These are phyloP conservation scores for Sphaerulina musiva DNA, from an alignment of 2,329 filamentous ascomycete species.

Conservation along the genomic window DNA sequence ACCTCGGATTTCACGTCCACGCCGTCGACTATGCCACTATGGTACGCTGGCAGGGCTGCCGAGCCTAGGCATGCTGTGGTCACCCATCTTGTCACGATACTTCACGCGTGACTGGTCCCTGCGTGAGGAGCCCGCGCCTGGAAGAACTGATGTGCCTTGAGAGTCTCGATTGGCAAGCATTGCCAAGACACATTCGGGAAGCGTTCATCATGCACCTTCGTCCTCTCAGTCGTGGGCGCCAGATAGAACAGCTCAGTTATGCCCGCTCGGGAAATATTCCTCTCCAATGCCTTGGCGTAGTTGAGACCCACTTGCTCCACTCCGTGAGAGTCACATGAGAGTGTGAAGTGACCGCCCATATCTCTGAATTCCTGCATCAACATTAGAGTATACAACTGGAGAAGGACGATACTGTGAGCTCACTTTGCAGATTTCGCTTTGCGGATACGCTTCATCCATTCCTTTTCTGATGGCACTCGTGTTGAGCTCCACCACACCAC, in stretches of 20 bases:
- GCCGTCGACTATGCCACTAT: too few species aligned
- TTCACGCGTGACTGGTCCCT: background rate
- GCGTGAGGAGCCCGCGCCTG: background rate
- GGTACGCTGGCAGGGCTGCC: too few species aligned
- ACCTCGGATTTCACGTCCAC: too few species aligned
- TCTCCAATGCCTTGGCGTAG: conserved; percentile 45
- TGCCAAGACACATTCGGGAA: conserved; percentile 30
- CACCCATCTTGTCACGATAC: background rate
- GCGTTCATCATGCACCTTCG: conserved; percentile 28
- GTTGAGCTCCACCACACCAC: conserved; percentile 84
- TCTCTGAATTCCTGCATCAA: conserved; percentile 57
- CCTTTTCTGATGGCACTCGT: conserved; percentile 83
- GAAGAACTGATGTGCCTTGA: conserved; percentile 25
- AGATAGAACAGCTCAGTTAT: conserved; percentile 51
- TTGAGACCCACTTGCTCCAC: conserved; percentile 81
- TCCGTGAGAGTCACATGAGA: conserved; percentile 93
- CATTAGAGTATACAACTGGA: background rate
- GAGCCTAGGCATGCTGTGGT: too few species aligned
- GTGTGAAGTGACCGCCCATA: conserved; percentile 72
- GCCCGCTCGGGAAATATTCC: conserved; percentile 57
- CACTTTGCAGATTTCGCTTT: conserved; percentile 68
- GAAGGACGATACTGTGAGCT: conserved; percentile 20
- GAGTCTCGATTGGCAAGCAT: conserved; percentile 14
- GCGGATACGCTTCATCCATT: conserved; percentile 82
- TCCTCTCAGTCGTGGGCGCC: conserved; percentile 26